These are phyloP conservation scores for Colletotrichum horii DNA, from an alignment of 2,329 filamentous ascomycete species.

Conservation along the genomic window DNA sequence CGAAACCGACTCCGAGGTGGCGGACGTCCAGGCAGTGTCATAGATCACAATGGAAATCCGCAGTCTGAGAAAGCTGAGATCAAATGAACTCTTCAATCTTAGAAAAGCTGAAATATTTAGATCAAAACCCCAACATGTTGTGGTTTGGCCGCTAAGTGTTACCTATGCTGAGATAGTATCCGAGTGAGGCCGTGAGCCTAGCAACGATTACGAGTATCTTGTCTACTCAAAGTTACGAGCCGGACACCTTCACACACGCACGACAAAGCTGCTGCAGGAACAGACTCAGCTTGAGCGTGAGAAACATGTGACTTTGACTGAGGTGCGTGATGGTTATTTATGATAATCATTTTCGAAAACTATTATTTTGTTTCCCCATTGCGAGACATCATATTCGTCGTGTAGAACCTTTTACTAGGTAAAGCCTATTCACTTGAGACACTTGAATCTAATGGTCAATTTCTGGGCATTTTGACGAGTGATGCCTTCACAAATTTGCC, in stretches of 20 bases:
- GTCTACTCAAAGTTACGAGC: background rate
- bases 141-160: fast-evolving
- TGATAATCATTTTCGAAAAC: fast-evolving
- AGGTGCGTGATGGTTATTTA: fast-evolving
- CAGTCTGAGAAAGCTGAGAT: no score
- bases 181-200: background rate
- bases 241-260: background rate
- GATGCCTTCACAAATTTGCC: background rate
- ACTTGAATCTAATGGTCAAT: background rate
- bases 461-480: fast-evolving
- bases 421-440: background rate
- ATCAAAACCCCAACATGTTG: background rate
- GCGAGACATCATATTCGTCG: fast-evolving
- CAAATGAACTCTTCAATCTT: no score
- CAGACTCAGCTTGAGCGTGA: background rate
- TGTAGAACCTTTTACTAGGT: background rate
- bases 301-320: background rate
- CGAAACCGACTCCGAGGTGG: background rate
- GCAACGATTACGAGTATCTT: fast-evolving
- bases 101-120: no score
- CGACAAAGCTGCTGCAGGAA: background rate
- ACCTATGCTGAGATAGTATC: background rate
- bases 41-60: fast-evolving
- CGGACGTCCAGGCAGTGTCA: background rate
- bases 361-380: fast-evolving